These are phyloP conservation scores for Cladosporium velox DNA, from an alignment of 2,329 filamentous ascomycete species.

Conservation along the genomic window DNA sequence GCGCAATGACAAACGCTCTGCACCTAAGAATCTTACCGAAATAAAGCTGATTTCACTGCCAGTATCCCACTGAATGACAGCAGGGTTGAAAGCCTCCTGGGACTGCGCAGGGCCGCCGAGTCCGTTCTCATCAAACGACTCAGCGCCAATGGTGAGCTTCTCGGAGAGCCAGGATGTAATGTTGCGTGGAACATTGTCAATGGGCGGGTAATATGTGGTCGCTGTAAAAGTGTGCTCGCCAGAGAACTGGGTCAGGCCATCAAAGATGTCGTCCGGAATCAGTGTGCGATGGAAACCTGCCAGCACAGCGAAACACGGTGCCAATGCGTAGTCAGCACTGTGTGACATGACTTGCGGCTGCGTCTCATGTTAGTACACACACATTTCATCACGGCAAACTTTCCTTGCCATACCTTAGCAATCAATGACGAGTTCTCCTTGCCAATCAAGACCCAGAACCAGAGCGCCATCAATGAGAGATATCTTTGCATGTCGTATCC, in stretches of 20 bases:
- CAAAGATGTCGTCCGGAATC: slow-evolving; percentile 44
- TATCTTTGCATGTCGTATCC: slow-evolving; percentile 67
- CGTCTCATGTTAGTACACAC: slow-evolving; percentile 22
- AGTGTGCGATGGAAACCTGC: slow-evolving; percentile 53
- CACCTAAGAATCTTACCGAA: slow-evolving; percentile 5
- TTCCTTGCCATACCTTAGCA: background rate
- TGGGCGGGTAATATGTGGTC: slow-evolving; percentile 60
- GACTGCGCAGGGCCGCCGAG: slow-evolving; percentile 58
- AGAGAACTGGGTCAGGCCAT: slow-evolving; percentile 49
- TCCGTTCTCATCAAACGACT: slow-evolving; percentile 58
- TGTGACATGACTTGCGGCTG: slow-evolving; percentile 60
- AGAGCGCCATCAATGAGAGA: slow-evolving; percentile 58
- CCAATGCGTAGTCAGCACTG: slow-evolving; percentile 60
- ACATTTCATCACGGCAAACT: background rate
- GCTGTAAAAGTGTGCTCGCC: slow-evolving; percentile 57
- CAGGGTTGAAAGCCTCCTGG: slow-evolving; percentile 58
- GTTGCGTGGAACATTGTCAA: slow-evolving; percentile 58
- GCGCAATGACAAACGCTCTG: slow-evolving; percentile 25
- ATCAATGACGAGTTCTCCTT: slow-evolving; percentile 44
- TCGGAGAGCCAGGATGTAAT: slow-evolving; percentile 60
- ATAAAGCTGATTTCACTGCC: slow-evolving; percentile 27
- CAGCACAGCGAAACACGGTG: slow-evolving; percentile 58
- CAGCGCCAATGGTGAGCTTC: slow-evolving; percentile 61
- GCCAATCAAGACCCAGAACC: slow-evolving; percentile 61
- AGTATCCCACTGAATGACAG: slow-evolving; percentile 59